These are phyloP conservation scores for Colletotrichum spaethianum DNA, from an alignment of 2,329 filamentous ascomycete species.

Conservation along the genomic window DNA sequence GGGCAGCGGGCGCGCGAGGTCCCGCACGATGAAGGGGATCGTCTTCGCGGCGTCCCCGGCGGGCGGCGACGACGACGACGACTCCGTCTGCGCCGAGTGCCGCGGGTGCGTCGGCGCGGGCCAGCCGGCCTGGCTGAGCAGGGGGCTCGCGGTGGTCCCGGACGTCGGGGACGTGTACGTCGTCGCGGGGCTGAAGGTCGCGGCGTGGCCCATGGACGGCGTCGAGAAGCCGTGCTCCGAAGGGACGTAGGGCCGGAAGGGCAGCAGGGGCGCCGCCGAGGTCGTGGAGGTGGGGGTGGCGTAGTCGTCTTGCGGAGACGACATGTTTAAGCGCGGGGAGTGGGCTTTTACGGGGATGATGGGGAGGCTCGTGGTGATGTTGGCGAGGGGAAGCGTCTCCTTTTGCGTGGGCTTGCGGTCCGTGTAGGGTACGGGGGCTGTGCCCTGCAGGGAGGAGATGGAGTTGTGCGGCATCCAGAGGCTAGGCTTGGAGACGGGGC, in stretches of 20 bases:
- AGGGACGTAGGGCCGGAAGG: conserved; percentile 47
- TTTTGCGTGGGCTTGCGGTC: conserved; percentile 21
- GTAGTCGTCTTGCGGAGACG: conserved; percentile 41
- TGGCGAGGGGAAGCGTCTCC: conserved; percentile 21
- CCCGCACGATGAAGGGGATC: conserved; percentile 13
- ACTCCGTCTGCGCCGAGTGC: not conserved
- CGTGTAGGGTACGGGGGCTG: conserved; percentile 10
- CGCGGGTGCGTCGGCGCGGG: conserved; percentile 21
- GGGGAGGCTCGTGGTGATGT: conserved; percentile 37
- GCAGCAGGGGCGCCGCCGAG: conserved; percentile 54
- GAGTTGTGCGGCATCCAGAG: conserved; percentile 43
- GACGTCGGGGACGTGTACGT: conserved; percentile 36
- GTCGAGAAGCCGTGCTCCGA: conserved; percentile 46
- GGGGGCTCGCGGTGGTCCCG: conserved; percentile 39
- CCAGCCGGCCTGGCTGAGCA: conserved; percentile 39
- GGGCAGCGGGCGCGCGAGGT: conserved; percentile 21
- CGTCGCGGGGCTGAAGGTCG: conserved; percentile 26
- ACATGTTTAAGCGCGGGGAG: conserved; percentile 29
- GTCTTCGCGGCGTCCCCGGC: conserved; percentile 11
- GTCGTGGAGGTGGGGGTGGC: conserved; percentile 51
- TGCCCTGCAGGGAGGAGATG: conserved; percentile 14
- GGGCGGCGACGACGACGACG: not conserved
- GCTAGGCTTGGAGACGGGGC: conserved; percentile 8
- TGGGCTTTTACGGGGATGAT: conserved; percentile 28
- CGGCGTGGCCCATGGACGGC: conserved; percentile 38